Evolutionary conservation across 1,139 yeast species (phyloP).

Genomic region (Protomyces inouyei): DNA sequence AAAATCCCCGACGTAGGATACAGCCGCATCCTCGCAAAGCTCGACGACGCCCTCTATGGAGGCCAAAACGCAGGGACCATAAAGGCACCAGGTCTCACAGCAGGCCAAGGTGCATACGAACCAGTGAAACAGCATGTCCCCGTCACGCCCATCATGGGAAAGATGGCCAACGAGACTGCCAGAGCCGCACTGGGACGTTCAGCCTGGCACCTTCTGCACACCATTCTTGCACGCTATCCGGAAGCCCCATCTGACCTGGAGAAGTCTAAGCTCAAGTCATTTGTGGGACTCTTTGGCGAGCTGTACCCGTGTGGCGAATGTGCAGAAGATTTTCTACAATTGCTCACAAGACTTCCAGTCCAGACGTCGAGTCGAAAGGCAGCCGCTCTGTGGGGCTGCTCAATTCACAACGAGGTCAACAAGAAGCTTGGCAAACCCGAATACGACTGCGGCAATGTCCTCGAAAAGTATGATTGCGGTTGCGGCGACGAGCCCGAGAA

Average conservation of each 20-base stretch:
- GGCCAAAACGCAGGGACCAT: no score
- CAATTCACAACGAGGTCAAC: constrained; percentile 84
- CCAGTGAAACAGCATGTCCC: not conserved
- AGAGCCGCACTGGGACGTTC: constrained; percentile 77
- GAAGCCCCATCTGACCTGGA: constrained; percentile 66
- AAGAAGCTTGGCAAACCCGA: constrained; percentile 60
- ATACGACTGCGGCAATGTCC: constrained; percentile 77
- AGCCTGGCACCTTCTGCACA: constrained; percentile 80
- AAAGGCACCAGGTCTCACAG: no score
- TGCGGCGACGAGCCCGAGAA: constrained; percentile 47
- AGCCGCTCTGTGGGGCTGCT: constrained; percentile 96
- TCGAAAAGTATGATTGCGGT: constrained; percentile 93
- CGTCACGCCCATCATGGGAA: constrained; percentile 61
- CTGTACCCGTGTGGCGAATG: constrained; percentile 40
- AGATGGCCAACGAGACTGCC: constrained; percentile 63
- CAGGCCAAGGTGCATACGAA: no score
- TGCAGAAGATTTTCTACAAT: constrained; percentile 77
- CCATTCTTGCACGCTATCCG: constrained; percentile 86
- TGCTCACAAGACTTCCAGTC: constrained; percentile 72
- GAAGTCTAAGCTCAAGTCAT: constrained; percentile 55
- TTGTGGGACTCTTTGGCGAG: constrained; percentile 41
- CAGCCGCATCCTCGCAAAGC: no score
- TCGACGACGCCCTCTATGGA: no score
- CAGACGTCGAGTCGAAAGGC: constrained; percentile 70
- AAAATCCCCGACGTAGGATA: no score